phyloP scores from a whole-genome alignment of 2,329 filamentous ascomycete species.

The Diaporthe amygdali region DNA sequence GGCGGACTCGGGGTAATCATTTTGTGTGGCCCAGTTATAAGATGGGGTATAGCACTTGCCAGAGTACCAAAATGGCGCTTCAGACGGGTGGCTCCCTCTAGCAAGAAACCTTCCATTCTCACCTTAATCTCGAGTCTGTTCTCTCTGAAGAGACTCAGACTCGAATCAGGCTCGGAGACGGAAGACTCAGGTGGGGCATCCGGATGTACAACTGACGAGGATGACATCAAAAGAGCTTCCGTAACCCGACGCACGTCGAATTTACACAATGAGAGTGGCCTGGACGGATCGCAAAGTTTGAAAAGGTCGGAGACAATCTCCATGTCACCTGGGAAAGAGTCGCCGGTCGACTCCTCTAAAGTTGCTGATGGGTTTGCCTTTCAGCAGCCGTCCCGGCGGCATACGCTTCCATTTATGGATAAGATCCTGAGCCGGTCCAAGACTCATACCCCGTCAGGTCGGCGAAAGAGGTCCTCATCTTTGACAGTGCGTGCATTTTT shows the following conservation, averaged over 20 bases:
- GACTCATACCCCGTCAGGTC: constrained; percentile 65
- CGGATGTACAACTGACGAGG: constrained; percentile 35
- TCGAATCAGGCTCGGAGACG: constrained; percentile 39
- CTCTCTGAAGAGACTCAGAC: constrained; percentile 29
- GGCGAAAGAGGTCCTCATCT: constrained; percentile 69
- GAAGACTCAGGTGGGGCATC: constrained; percentile 40
- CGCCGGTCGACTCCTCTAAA: neutral
- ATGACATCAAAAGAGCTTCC: neutral
- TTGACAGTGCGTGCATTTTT: constrained; percentile 75
- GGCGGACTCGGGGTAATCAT: constrained; percentile 81
- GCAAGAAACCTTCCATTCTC: constrained; percentile 41
- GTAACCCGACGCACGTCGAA: constrained; percentile 1
- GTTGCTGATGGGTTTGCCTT: neutral
- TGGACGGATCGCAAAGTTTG: neutral
- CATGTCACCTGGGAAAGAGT: neutral
- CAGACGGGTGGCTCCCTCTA: constrained; percentile 54
- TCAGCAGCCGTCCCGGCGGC: constrained; percentile 40
- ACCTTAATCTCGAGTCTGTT: constrained; percentile 42
- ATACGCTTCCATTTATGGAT: constrained; percentile 57
- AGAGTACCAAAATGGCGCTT: constrained; percentile 93
- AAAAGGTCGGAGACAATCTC: constrained; percentile 10
- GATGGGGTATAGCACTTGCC: constrained; percentile 84
- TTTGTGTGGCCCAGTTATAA: constrained; percentile 74
- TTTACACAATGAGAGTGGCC: neutral
- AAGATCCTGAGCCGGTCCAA: constrained; percentile 43